A percentile compares a stretch with the other conserved stretches of the same genome.
phyloP scores from a whole-genome alignment of 2,329 filamentous ascomycete species.

The Lecanosticta acicola region DNA sequence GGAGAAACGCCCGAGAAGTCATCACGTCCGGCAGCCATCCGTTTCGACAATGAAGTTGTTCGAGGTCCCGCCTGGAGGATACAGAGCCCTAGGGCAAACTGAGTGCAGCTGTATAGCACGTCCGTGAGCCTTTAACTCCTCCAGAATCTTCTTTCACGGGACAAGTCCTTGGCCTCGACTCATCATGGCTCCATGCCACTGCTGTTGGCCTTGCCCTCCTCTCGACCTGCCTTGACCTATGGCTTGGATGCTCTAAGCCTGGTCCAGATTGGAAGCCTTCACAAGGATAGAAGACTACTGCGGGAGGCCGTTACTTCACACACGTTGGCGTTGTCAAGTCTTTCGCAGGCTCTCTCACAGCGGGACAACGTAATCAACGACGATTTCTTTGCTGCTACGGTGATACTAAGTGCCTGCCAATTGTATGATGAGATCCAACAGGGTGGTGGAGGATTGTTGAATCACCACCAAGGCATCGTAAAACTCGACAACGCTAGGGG shows the following conservation, averaged over 20 bases:
- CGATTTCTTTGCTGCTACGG: constrained; percentile 23
- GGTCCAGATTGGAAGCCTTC: constrained; percentile 23
- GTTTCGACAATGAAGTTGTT: no score
- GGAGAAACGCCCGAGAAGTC: no score
- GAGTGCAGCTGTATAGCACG: constrained; percentile 12
- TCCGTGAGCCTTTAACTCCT: constrained; percentile 26
- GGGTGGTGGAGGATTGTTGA: constrained; percentile 21
- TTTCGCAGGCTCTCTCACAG: constrained; percentile 10
- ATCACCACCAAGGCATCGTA: constrained; percentile 23
- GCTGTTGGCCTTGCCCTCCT: constrained; percentile 8
- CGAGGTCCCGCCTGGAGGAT: no score
- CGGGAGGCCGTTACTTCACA: constrained; percentile 20
- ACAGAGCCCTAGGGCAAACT: constrained; percentile 4
- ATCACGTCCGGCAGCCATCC: no score
- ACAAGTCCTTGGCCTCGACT: neutral
- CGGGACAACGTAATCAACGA: constrained; percentile 20
- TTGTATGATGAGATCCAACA: constrained; percentile 26
- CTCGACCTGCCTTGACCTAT: constrained; percentile 18
- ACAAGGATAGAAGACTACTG: constrained; percentile 20
- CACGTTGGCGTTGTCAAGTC: constrained; percentile 18
- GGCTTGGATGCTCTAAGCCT: constrained; percentile 25
- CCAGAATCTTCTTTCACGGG: constrained; percentile 7
- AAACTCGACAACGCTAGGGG: constrained; percentile 24
- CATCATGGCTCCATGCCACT: constrained; percentile 17
- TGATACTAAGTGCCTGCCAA: constrained; percentile 23